Base-by-base conservation (phyloP, 768 basidiomycete genomes). In the Stropharia rugosoannulata region DNA sequence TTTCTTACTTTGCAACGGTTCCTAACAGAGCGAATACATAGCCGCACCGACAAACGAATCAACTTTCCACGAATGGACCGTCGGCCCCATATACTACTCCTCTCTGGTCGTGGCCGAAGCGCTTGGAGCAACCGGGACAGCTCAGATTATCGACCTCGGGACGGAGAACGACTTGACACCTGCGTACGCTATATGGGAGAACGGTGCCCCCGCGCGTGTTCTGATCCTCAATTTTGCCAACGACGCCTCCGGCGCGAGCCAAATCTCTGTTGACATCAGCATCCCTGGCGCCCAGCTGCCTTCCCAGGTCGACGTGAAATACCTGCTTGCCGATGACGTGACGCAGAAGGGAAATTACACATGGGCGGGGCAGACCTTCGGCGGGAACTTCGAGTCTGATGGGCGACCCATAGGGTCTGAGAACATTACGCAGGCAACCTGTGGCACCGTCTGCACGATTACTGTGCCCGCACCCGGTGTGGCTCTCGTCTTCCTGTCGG, bases 21-120 rank as follows among this genome's bases (percentile, higher is more conserved):
- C 10, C n/a, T 32, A 1, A 29, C n/a, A 7, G 25, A 9, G 37
- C 25, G 16, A 32, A 18, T 22, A 22, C 4, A 22, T 46, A 47
- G 74, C 78, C 11, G 76, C 80, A 4, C 79, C 80, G 0, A 76
- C 75, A 0, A 86, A 84, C 59, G 75, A 83, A 59, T 78, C 82
- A 0, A 60, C 72, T 0, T 81, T 76, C 67, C 78, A 79, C 54
- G 73, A 86, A 66, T 92, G 89, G 89, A 87, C 88, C 0, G 74
- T 89, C 40, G 87, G 87, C 1, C 79, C 87, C 0, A 71, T 86
- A 39, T 90, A 87, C 70, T 93, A 92, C 68, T 79, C 90, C 1
- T 78, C 85, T 1, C 70, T 93, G 13, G 78, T 85, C 58, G 72
- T 87, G 36, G 81, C 89, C 0, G 90, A 92, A 67, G 76, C 80